Evolutionary conservation across 345 rosid genomes (phyloP).

Genomic region (Draba incana): DNA sequence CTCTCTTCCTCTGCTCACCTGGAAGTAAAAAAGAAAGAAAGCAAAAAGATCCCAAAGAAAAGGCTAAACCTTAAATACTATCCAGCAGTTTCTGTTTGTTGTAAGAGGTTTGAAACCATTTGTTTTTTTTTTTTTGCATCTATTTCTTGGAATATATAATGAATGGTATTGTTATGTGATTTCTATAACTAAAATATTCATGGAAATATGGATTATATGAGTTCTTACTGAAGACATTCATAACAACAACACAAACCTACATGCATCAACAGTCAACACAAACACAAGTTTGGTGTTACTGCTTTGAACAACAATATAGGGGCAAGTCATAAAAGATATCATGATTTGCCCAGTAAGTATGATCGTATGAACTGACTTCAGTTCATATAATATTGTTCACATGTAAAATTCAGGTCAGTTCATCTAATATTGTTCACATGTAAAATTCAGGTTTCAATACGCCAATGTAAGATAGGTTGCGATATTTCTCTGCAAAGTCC

Average conservation of each 20-base stretch:
- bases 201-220: neutral
- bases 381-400: constrained; percentile 32
- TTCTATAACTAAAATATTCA: neutral
- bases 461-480: constrained; percentile 89
- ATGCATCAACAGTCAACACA: too few species aligned
- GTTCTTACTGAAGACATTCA: neutral
- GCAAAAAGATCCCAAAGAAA: neutral
- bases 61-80: too few species aligned
- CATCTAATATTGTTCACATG: constrained; percentile 36
- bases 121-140: constrained; percentile 33
- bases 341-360: constrained; percentile 12
- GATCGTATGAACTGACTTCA: constrained; percentile 1
- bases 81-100: neutral
- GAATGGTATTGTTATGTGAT: neutral
- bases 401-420: constrained; percentile 56
- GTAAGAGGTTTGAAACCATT: neutral
- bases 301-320: constrained; percentile 7
- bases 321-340: constrained; percentile 7
- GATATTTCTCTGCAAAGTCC: constrained; percentile 87
- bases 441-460: constrained; percentile 78
- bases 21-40: constrained; percentile 53
- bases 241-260: neutral
- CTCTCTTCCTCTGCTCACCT: constrained; percentile 58
- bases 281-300: neutral
- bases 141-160: constrained; percentile 19